Percentiles rank a stretch among this genome's conserved stretches.
phyloP scores from a whole-genome alignment of 2,329 filamentous ascomycete genomes.

The Colletotrichum costaricense region DNA sequence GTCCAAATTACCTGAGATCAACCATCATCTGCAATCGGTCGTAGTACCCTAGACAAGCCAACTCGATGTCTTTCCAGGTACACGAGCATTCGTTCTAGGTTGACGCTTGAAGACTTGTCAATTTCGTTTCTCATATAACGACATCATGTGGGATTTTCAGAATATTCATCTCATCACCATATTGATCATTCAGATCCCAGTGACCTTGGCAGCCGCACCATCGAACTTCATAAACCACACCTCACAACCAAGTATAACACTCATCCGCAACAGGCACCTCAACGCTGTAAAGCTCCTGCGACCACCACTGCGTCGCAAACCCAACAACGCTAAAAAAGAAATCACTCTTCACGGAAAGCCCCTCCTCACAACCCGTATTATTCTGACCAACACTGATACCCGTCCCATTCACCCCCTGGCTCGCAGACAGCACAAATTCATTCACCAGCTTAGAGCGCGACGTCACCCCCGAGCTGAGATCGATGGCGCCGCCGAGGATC shows the following conservation, averaged over 20 bases:
- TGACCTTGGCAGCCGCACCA: background rate
- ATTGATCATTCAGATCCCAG: too few species aligned
- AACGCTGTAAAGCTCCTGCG: slow-evolving; percentile 40
- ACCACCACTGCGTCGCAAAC: slow-evolving; percentile 42
- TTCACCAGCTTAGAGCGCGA: slow-evolving; percentile 42
- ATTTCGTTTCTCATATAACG: background rate
- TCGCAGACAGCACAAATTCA: slow-evolving; percentile 38
- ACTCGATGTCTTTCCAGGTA: background rate
- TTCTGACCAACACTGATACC: slow-evolving; percentile 33
- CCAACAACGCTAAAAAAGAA: slow-evolving; percentile 41
- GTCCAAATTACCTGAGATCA: background rate
- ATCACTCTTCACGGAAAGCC: slow-evolving; percentile 40
- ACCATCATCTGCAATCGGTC: background rate
- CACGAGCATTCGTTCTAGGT: background rate
- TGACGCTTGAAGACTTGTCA: background rate
- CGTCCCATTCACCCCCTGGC: slow-evolving; percentile 34
- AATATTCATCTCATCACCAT: background rate
- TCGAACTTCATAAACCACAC: background rate
- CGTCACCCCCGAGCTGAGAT: slow-evolving; percentile 42
- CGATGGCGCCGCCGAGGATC: slow-evolving; percentile 41
- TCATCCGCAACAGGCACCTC: slow-evolving; percentile 41
- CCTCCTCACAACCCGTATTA: slow-evolving; percentile 38
- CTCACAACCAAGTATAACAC: slow-evolving; percentile 41
- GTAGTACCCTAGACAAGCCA: background rate
- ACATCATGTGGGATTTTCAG: background rate